Percentiles rank a stretch among this genome's conserved stretches.
Evolutionary conservation across 139 green algal species (phyloP).

Genomic region (Gonium pectorale): DNA sequence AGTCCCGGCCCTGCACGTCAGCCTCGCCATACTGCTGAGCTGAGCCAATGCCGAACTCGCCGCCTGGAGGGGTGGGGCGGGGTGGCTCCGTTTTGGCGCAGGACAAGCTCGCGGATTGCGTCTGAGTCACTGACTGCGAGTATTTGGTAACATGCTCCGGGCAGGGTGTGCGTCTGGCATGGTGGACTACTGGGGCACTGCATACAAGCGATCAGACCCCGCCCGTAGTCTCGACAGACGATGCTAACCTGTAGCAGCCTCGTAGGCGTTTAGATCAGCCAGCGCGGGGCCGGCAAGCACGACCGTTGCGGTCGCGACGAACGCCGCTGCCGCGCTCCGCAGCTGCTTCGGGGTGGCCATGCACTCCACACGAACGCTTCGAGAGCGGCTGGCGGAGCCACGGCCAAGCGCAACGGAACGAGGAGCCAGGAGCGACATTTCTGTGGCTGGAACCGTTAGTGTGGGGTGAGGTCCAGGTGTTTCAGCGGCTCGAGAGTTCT

Average conservation of each 20-base stretch:
- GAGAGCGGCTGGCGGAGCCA: neutral
- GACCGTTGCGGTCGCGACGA: neutral
- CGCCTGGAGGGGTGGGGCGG: constrained; percentile 6
- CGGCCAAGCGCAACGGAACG: neutral
- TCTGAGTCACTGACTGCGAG: neutral
- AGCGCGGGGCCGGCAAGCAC: constrained; percentile 21
- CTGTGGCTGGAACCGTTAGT: constrained; percentile 32
- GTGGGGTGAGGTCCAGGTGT: neutral
- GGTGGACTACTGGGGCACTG: neutral
- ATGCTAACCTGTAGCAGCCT: constrained; percentile 27
- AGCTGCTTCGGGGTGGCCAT: neutral
- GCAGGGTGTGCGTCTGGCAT: neutral
- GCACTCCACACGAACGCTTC: constrained; percentile 11
- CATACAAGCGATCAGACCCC: neutral
- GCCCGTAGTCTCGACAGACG: neutral
- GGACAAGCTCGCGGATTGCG: neutral
- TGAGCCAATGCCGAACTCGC: constrained; percentile 84
- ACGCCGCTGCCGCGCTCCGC: neutral
- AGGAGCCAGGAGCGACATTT: constrained; percentile 20
- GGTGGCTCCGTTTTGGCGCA: neutral
- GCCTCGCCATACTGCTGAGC: constrained; percentile 84
- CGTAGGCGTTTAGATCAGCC: constrained; percentile 65
- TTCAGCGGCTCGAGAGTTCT: no score
- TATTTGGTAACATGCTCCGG: neutral
- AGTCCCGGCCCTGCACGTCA: constrained; percentile 74